These are phyloP conservation scores for Comarum palustre DNA, from an alignment of 306 rosid genomes.

Conservation along the genomic window DNA sequence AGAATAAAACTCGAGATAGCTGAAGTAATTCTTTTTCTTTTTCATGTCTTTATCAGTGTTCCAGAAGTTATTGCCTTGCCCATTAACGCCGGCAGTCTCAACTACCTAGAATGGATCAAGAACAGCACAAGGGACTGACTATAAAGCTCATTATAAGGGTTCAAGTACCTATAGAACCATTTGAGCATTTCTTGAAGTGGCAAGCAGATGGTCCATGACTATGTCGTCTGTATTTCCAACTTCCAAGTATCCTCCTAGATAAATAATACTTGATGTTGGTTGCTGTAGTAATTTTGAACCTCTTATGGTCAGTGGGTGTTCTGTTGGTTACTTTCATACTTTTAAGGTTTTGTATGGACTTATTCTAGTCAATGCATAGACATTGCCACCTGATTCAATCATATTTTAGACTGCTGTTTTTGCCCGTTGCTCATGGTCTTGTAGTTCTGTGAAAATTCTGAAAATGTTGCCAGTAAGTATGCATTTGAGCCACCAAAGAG, in stretches of 20 bases:
- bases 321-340: not conserved
- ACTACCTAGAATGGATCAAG: slow-evolving; percentile 82
- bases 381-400: not conserved
- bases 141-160: not conserved
- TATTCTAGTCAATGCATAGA: not conserved
- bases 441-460: not conserved
- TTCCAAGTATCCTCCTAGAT: not conserved
- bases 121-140: slow-evolving; percentile 82
- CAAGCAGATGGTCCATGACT: not conserved
- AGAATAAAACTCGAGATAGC: not conserved
- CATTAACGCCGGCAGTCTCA: slow-evolving; percentile 70
- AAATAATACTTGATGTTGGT: slow-evolving; percentile 1
- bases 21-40: slow-evolving; percentile 8
- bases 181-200: not conserved
- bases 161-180: not conserved
- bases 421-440: not conserved
- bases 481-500: not conserved
- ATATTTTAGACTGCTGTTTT: not conserved
- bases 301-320: not conserved
- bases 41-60: slow-evolving; percentile 46
- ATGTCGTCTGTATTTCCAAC: no score
- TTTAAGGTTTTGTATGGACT: not conserved
- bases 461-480: not conserved
- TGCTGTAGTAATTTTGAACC: not conserved
- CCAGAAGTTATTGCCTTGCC: slow-evolving; percentile 95